phyloP scores from a whole-genome alignment of 805 yeast species.

The Wickerhamiella occidentalis region DNA sequence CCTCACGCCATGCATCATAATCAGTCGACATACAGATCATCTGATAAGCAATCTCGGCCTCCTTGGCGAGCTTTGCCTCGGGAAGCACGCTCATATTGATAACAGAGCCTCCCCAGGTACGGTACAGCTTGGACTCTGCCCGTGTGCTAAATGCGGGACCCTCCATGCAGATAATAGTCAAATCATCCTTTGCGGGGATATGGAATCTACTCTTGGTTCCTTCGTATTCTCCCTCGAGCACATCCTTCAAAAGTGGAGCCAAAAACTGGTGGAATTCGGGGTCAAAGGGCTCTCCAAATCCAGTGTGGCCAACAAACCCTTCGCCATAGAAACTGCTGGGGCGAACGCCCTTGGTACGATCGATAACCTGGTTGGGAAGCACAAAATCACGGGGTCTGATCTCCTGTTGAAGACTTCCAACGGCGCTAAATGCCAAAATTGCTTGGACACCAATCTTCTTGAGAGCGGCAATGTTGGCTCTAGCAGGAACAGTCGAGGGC shows the following conservation, averaged over 20 bases:
- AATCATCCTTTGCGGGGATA: constrained; percentile 60
- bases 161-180: constrained; percentile 91
- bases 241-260: constrained; percentile 30
- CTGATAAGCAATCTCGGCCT: constrained; percentile 93
- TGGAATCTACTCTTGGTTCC: constrained; percentile 51
- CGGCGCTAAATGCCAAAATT: constrained; percentile 87
- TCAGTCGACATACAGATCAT: constrained; percentile 99
- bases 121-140: constrained; percentile 84
- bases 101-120: constrained; percentile 82
- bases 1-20: constrained; percentile 96
- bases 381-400: constrained; percentile 93
- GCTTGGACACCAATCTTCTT: constrained; percentile 78
- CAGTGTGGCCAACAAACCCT: constrained; percentile 95
- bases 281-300: constrained; percentile 96
- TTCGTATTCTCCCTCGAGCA: constrained; percentile 27
- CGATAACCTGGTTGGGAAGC: constrained; percentile 91
- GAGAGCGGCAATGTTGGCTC: constrained; percentile 93
- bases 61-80: constrained; percentile 94
- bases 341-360: constrained; percentile 91
- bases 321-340: constrained; percentile 77
- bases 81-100: constrained; percentile 96
- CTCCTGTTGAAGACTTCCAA: constrained; percentile 82
- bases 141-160: constrained; percentile 97
- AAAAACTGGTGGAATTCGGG: constrained; percentile 54
- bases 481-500: constrained; percentile 84